These are phyloP conservation scores for Chytriomyces hyalinus DNA, from an alignment of 192 early-diverging fungal genomes.

Conservation along the genomic window DNA sequence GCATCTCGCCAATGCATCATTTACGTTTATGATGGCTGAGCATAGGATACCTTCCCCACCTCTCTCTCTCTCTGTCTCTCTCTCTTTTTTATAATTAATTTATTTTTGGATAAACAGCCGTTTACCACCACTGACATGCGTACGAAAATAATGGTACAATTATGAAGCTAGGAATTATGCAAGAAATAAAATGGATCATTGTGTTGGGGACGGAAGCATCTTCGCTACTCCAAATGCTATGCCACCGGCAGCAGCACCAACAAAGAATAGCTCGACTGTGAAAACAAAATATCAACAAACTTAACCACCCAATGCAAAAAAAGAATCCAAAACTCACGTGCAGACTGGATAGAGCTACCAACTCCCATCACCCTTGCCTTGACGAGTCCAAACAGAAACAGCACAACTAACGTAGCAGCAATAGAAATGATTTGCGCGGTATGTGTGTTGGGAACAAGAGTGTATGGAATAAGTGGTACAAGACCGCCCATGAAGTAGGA, in stretches of 20 bases:
- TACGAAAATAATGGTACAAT: too few species aligned
- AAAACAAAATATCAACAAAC: background rate
- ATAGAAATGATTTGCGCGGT: slow-evolving; percentile 59
- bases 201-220: slow-evolving; percentile 15
- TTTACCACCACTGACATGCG: too few species aligned
- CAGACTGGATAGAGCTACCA: slow-evolving; percentile 8
- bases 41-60: too few species aligned
- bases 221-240: slow-evolving; percentile 41
- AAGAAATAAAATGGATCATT: too few species aligned
- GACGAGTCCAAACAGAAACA: slow-evolving; percentile 67
- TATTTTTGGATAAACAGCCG: too few species aligned
- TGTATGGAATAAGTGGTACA: slow-evolving; percentile 69
- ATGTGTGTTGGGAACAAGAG: slow-evolving; percentile 46
- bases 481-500: slow-evolving; percentile 69
- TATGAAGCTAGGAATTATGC: too few species aligned
- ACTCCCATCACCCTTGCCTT: slow-evolving; percentile 57
- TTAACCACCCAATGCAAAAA: background rate
- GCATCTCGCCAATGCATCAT: too few species aligned
- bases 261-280: slow-evolving; percentile 35
- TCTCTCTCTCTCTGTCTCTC: too few species aligned
- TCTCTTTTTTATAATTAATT: too few species aligned
- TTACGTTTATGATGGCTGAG: too few species aligned
- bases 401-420: slow-evolving; percentile 54
- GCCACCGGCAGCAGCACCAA: slow-evolving; percentile 37
- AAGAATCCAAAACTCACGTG: slow-evolving; percentile 17